A percentile compares a stretch with the other conserved stretches of the same genome.
Conservation (phyloP, 768 basidiomycete genomes). For the Mycena epipterygia region DNA sequence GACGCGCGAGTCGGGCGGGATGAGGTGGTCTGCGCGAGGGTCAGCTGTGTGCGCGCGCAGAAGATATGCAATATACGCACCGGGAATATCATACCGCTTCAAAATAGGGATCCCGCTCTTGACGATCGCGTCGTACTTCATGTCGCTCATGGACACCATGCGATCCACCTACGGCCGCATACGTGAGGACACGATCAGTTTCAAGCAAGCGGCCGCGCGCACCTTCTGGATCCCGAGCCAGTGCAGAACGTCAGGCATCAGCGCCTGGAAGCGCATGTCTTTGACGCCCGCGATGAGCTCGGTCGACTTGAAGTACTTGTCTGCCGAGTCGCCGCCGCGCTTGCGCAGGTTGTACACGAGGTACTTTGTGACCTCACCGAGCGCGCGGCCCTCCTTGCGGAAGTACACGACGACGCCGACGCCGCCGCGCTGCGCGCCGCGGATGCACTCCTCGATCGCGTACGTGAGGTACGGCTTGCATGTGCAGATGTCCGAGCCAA, state of each 20-base stretch:
- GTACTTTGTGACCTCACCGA: constrained; percentile 96
- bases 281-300: constrained; percentile 95
- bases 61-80: constrained; percentile 51
- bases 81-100: constrained; percentile 90
- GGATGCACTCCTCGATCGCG: constrained; percentile 94
- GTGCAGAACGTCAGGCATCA: constrained; percentile 97
- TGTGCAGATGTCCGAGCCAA: constrained; percentile 93
- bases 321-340: constrained; percentile 92
- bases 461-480: constrained; percentile 95
- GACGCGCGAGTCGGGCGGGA: constrained; percentile 90
- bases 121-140: constrained; percentile 97
- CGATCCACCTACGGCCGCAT: constrained; percentile 69
- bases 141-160: constrained; percentile 93
- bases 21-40: constrained; percentile 73
- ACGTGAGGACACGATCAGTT: neutral
- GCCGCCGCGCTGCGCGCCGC: constrained; percentile 79
- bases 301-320: constrained; percentile 94
- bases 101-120: constrained; percentile 87
- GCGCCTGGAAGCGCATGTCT: constrained; percentile 94
- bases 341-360: constrained; percentile 98
- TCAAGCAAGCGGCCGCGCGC: neutral
- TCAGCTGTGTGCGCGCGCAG: constrained; percentile 1
- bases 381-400: constrained; percentile 92
- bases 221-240: constrained; percentile 91
- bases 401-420: constrained; percentile 96